A percentile compares a stretch with the other conserved stretches of the same genome.
These are phyloP conservation scores for Aspergillus pseudotamarii DNA, from an alignment of 2,329 filamentous ascomycete species.

Conservation along the genomic window DNA sequence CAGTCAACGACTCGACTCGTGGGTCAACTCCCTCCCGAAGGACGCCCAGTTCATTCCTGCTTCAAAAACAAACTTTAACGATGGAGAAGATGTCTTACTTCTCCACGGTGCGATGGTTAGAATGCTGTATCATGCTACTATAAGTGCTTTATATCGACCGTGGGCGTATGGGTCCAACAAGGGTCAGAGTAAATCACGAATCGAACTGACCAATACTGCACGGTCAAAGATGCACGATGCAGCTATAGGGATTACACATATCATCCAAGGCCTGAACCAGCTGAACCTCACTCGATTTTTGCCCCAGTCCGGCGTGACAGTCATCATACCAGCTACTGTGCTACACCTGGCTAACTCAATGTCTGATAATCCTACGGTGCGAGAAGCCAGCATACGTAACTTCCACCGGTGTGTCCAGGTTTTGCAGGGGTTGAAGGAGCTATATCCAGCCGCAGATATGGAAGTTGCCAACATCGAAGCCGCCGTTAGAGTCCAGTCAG, in stretches of 20 bases:
- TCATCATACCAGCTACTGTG: slow-evolving; percentile 83
- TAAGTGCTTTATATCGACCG: slow-evolving; percentile 84
- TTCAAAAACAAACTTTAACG: slow-evolving; percentile 59
- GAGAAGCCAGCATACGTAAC: slow-evolving; percentile 70
- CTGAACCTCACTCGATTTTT: slow-evolving; percentile 73
- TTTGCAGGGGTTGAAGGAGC: slow-evolving; percentile 78
- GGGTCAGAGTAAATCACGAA: slow-evolving; percentile 48
- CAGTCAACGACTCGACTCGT: slow-evolving; percentile 73
- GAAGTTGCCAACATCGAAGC: slow-evolving; percentile 38
- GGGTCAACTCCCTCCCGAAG: slow-evolving; percentile 69
- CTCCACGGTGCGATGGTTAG: slow-evolving; percentile 81
- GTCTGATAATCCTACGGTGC: slow-evolving; percentile 69
- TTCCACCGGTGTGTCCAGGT: slow-evolving; percentile 85
- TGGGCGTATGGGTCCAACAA: slow-evolving; percentile 69
- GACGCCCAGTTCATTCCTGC: slow-evolving; percentile 70
- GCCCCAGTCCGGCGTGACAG: slow-evolving; percentile 82
- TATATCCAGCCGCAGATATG: slow-evolving; percentile 84
- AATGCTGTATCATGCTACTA: slow-evolving; percentile 87
- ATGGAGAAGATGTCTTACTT: slow-evolving; percentile 51
- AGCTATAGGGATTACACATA: slow-evolving; percentile 76
- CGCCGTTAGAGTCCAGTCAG: slow-evolving; percentile 12
- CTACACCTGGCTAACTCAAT: slow-evolving; percentile 87
- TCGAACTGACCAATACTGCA: slow-evolving; percentile 69
- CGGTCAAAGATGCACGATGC: slow-evolving; percentile 79
- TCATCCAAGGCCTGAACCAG: slow-evolving; percentile 72